Percentiles rank a stretch among this genome's conserved stretches.
phyloP scores from a whole-genome alignment of 768 basidiomycete genomes.

The Asterophora parasitica region DNA sequence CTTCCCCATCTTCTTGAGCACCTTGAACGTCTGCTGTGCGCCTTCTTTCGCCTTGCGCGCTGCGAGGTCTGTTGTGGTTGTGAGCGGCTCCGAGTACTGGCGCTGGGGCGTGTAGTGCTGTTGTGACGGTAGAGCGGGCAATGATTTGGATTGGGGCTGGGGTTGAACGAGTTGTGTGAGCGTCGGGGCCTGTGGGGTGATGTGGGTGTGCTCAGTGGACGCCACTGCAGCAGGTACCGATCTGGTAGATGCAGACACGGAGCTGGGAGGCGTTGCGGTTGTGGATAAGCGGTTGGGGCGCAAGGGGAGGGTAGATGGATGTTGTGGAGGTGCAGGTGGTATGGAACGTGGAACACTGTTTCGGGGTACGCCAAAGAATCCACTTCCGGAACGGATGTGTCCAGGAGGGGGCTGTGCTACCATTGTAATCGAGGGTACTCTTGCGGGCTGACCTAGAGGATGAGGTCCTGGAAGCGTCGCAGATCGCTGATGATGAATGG shows the following conservation, averaged over 20 bases:
- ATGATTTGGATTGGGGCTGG: too few species aligned
- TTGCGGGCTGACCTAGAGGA: not conserved
- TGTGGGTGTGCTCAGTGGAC: not conserved
- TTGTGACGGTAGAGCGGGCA: too few species aligned
- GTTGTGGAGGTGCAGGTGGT: not conserved
- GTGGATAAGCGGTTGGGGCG: too few species aligned
- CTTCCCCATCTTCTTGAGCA: slow-evolving; percentile 7
- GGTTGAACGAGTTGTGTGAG: too few species aligned
- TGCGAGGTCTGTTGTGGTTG: slow-evolving; percentile 10
- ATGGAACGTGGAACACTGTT: not conserved
- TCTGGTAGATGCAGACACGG: too few species aligned
- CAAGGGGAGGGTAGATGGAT: not conserved
- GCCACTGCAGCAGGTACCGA: too few species aligned
- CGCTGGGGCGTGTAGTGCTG: not conserved
- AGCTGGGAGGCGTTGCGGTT: too few species aligned
- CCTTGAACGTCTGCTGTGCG: slow-evolving; percentile 7
- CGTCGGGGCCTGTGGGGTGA: not conserved
- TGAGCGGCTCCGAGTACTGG: slow-evolving; percentile 5
- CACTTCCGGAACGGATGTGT: not conserved
- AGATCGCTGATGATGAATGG: not conserved
- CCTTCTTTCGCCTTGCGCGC: slow-evolving; percentile 8
- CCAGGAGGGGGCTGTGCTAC: not conserved
- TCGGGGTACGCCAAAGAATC: slow-evolving; percentile 8
- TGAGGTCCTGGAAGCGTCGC: not conserved
- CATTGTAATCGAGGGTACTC: not conserved